Conservation (phyloP, 345 rosid genomes). For the Eucalyptus cloeziana region DNA sequence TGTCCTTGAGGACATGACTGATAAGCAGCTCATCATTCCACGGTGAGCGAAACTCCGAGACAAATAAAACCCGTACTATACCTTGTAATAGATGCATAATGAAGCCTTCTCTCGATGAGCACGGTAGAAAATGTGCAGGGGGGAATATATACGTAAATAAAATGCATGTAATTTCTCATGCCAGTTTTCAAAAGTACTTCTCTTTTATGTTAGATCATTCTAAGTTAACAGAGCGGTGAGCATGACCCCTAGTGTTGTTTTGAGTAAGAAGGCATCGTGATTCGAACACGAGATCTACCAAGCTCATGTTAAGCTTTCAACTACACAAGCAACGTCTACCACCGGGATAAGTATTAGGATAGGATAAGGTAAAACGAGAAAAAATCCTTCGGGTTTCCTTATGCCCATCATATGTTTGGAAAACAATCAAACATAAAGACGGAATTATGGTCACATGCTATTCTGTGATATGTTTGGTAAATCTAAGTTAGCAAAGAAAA, state of each 20-base stretch:
- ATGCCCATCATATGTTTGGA: neutral
- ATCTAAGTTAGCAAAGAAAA: neutral
- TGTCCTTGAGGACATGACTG: constrained; percentile 1
- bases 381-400: neutral
- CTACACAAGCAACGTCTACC: neutral
- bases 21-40: neutral
- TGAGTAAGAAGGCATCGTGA: neutral
- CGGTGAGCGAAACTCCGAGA: neutral
- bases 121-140: neutral
- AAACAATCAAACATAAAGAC: neutral
- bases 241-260: neutral
- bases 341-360: neutral
- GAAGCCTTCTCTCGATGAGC: neutral
- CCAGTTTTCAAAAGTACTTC: neutral
- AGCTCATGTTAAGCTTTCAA: neutral
- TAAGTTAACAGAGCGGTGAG: neutral
- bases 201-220: neutral
- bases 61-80: neutral
- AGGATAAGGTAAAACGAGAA: neutral
- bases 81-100: neutral
- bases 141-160: neutral
- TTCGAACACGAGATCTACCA: neutral
- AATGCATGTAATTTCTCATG: neutral
- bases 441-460: neutral
- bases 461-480: neutral